Conservation (phyloP, 345 rosid genomes). For the Microcos paniculata region DNA sequence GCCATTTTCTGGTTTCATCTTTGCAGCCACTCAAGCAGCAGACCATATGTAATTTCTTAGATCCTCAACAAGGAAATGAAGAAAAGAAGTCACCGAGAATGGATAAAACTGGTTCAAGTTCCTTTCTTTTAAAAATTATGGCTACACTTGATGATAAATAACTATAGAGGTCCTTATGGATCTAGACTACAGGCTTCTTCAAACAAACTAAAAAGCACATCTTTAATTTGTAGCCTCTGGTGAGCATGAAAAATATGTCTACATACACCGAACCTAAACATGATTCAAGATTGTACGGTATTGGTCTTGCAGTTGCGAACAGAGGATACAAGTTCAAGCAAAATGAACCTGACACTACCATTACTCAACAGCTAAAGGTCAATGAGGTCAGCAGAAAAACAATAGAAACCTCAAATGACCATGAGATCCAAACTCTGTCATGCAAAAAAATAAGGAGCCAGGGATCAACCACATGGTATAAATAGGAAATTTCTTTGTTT, state of each 20-base stretch:
- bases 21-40: neutral
- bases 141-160: neutral
- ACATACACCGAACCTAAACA: neutral
- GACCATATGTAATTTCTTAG: neutral
- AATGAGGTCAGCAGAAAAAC: neutral
- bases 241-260: neutral
- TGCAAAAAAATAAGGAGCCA: neutral
- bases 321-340: neutral
- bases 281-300: neutral
- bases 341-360: neutral
- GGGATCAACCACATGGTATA: neutral
- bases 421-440: neutral
- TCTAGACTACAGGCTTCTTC: neutral
- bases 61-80: constrained; percentile 2
- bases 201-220: neutral
- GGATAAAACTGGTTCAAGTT: neutral
- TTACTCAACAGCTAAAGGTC: neutral
- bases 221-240: neutral
- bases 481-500: too few relatives aligned
- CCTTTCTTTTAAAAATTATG: neutral
- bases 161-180: neutral
- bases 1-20: neutral
- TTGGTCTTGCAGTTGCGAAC: neutral
- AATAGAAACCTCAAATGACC: neutral
- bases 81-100: neutral